Evolutionary conservation across 768 basidiomycete species (phyloP), one percentile per base, ranked within the genome.

Genomic region (Porphyrellus cyaneotinctus): DNA sequence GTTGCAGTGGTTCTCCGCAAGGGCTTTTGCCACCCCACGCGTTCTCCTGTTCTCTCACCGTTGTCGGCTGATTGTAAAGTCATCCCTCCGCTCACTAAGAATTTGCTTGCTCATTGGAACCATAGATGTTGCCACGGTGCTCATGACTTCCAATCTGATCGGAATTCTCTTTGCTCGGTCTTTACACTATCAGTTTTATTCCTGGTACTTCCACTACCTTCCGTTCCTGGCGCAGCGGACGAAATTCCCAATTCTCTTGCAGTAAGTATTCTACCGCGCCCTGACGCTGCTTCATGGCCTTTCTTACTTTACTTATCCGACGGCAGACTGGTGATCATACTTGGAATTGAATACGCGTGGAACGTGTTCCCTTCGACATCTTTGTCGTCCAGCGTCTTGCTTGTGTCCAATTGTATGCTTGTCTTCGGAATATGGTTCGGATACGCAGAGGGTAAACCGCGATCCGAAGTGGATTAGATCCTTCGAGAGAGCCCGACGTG

Each of bases 151-250:
- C 15, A 98, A 98, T 64, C 67, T 98, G 35, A 85, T 97, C 47
- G 97, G 97, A 17, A 87, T 98, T 32, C 57, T 90, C 8, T 97
- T 91, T 66, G 91, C 97, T 20, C 83, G 97, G 18, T 97, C 95
- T 11, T 73, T 99, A 39, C 97, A 99, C 66, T 97, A 97, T 66
- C 97, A 99, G 60, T 99, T 99, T 70, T 97, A 97, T 68, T 85
- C 90, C 6, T 99, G 97, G 97, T 97, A 97, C 66, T 91, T 87
- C 11, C 87, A 90, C 51, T 91, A 95, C 61, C 68, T 95, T 31
- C 92, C 95, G 1, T 85, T 95, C 64, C 69, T 98, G 26, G 74
- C 82, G 4, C 94, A 84, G 79, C 83, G 83, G 64, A 86, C 88
- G 6, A 76, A 71, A 47, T 88, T 81, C 66, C 87, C 87, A 15